phyloP scores from a whole-genome alignment of 2,329 filamentous ascomycete genomes.

The Fusarium keratoplasticum region DNA sequence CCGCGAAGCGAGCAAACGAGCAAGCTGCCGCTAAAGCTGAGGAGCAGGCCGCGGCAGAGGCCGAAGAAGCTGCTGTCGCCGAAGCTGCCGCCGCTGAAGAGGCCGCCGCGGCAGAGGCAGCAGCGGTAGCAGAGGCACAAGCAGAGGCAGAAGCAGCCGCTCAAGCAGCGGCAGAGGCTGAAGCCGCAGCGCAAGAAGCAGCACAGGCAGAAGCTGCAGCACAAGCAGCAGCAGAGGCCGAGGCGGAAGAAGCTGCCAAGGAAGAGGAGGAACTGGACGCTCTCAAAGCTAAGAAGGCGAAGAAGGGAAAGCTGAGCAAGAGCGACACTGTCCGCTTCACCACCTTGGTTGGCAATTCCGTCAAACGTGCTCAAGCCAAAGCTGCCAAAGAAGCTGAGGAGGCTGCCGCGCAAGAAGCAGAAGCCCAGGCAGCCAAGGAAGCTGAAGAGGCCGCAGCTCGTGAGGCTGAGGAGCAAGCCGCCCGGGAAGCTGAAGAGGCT shows the following conservation, averaged over 20 bases:
- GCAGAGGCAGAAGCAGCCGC: constrained; percentile 30
- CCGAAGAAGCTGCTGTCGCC: constrained; percentile 18
- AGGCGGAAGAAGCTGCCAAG: constrained; percentile 31
- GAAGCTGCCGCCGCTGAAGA: constrained; percentile 38
- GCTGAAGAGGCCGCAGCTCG: constrained; percentile 43
- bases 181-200: constrained; percentile 30
- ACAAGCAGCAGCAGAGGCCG: constrained; percentile 34
- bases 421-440: constrained; percentile 30
- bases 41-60: background rate
- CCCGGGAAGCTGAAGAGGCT: constrained; percentile 27
- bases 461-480: constrained; percentile 30
- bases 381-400: constrained; percentile 35
- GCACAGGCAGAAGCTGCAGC: constrained; percentile 30
- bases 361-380: constrained; percentile 39
- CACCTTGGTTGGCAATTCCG: constrained; percentile 30
- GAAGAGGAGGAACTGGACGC: constrained; percentile 42
- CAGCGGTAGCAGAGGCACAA: constrained; percentile 27
- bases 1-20: constrained; percentile 28
- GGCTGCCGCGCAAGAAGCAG: constrained; percentile 23
- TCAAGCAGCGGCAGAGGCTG: constrained; percentile 30
- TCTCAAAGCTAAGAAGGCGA: constrained; percentile 45
- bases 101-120: constrained; percentile 7
- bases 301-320: constrained; percentile 48
- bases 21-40: constrained; percentile 19
- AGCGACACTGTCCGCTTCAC: constrained; percentile 38